These are phyloP conservation scores for Sclerospora graminicola DNA, from an alignment of 352 stramenopile species.

Conservation along the genomic window DNA sequence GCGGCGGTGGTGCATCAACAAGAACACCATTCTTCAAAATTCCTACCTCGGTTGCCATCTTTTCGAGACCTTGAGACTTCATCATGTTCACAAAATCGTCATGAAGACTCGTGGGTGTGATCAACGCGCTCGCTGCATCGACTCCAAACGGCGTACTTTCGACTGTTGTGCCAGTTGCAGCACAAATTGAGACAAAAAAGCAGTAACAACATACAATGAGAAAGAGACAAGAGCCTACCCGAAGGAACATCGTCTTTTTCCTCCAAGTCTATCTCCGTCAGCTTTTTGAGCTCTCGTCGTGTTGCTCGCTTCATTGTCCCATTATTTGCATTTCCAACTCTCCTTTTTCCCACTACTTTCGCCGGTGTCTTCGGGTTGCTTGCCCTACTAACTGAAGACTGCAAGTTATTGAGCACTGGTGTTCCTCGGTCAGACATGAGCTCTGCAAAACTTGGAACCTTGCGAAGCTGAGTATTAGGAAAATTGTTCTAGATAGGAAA, in stretches of 20 bases:
- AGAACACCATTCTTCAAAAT: slow-evolving; percentile 66
- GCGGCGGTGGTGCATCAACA: slow-evolving; percentile 44
- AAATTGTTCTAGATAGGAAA: too few relatives aligned
- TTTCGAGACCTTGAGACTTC: slow-evolving; percentile 73
- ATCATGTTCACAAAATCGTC: slow-evolving; percentile 85
- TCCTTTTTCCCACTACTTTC: slow-evolving; percentile 34
- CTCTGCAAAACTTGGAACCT: too few relatives aligned
- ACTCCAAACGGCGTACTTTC: slow-evolving; percentile 30
- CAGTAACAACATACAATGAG: not conserved
- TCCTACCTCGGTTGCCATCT: slow-evolving; percentile 70
- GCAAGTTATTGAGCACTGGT: slow-evolving; percentile 15
- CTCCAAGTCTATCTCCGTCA: slow-evolving; percentile 65
- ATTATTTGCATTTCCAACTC: slow-evolving; percentile 12
- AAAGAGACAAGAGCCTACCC: slow-evolving; percentile 11
- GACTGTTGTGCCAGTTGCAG: slow-evolving; percentile 8
- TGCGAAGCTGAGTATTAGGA: too few relatives aligned
- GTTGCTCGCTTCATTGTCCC: slow-evolving; percentile 42
- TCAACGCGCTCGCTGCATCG: slow-evolving; percentile 19
- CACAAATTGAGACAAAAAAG: not conserved
- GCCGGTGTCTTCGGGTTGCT: slow-evolving; percentile 32
- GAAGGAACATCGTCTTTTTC: slow-evolving; percentile 45
- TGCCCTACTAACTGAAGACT: slow-evolving; percentile 24
- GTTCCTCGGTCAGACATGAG: slow-evolving; percentile 27
- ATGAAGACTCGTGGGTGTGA: slow-evolving; percentile 68
- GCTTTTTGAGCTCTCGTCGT: slow-evolving; percentile 68